Conservation (phyloP, 1,284 basidiomycete genomes). For the Austropuccinia psidii region DNA sequence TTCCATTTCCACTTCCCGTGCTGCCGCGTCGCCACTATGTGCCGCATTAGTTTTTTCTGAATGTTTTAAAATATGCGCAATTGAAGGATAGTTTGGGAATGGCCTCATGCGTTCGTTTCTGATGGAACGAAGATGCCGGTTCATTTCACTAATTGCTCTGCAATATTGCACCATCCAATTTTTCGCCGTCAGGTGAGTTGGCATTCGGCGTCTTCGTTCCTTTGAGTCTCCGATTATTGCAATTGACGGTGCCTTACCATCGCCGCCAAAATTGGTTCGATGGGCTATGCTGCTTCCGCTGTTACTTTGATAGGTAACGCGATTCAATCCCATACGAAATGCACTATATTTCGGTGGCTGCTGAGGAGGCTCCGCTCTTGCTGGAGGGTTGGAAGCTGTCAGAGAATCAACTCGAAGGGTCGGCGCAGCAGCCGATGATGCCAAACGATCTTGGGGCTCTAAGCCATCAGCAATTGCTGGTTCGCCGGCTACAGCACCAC, state of each 20-base stretch:
- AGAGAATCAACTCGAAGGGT: slow-evolving; percentile 17
- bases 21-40: background rate
- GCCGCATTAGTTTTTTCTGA: too few species aligned
- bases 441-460: slow-evolving; percentile 40
- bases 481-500: slow-evolving; percentile 63
- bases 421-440: background rate
- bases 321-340: slow-evolving; percentile 26
- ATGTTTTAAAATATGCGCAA: background rate
- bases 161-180: slow-evolving; percentile 83
- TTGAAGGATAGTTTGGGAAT: slow-evolving; percentile 10
- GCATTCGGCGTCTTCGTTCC: slow-evolving; percentile 50
- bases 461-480: slow-evolving; percentile 51
- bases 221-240: slow-evolving; percentile 65
- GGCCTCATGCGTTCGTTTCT: slow-evolving; percentile 24
- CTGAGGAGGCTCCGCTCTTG: slow-evolving; percentile 32
- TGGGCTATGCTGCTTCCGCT: slow-evolving; percentile 56
- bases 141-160: slow-evolving; percentile 26
- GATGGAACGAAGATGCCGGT: slow-evolving; percentile 23
- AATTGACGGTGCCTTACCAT: slow-evolving; percentile 74
- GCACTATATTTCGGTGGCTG: slow-evolving; percentile 12
- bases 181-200: slow-evolving; percentile 58
- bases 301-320: background rate
- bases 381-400: slow-evolving; percentile 40
- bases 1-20: slow-evolving; percentile 53
- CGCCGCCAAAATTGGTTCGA: slow-evolving; percentile 74